Evolutionary conservation across 2,329 filamentous ascomycete genomes (phyloP), one percentile per base, ranked within the genome.

Genomic region (Decorospora gaudefroyi): DNA sequence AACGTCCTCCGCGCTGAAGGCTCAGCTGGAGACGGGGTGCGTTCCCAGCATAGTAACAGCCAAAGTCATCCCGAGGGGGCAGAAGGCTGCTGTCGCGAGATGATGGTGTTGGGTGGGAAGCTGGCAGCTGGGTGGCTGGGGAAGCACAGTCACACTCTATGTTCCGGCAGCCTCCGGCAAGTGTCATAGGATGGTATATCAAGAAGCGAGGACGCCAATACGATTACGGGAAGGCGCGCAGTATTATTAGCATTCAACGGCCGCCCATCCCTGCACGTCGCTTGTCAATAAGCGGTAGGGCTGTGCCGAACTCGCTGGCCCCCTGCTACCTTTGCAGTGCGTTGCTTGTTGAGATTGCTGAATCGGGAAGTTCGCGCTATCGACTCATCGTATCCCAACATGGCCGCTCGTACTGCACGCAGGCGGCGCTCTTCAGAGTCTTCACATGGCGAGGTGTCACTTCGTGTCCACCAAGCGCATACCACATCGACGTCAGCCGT

Each of bases 341-440:
- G n/a, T n/a, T n/a, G n/a, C n/a, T n/a, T 45, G 39, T 49, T 51
- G 47, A 58, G 50, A 46, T 36, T 46, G 40, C 53, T 47, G 34
- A 30, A 49, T 43, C 44, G 45, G 51, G 45, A 51, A 49, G 42
- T 47, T 41, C 46, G 49, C 62, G 45, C 64, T 67, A 69, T 67
- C 55, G 63, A 65, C 49, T 43, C 50, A 53, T 59, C 65, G 65
- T 67, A 64, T 65, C 53, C 61, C 39, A 60, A 40, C 42, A 53
- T 51, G 53, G 57, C 46, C 48, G 51, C 57, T 62, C 55, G 48
- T 59, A 51, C 40, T 37, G 25, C 51, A 55, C n/a, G n/a, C n/a
- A n/a, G n/a, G 49, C 40, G 52, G 21, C 26, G 23, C 38, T 17
- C 21, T 46, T 42, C 34, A 19, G 36, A 55, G 36, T 17, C 21